Conservation (phyloP, 345 rosid species). For the Bruguiera parviflora region DNA sequence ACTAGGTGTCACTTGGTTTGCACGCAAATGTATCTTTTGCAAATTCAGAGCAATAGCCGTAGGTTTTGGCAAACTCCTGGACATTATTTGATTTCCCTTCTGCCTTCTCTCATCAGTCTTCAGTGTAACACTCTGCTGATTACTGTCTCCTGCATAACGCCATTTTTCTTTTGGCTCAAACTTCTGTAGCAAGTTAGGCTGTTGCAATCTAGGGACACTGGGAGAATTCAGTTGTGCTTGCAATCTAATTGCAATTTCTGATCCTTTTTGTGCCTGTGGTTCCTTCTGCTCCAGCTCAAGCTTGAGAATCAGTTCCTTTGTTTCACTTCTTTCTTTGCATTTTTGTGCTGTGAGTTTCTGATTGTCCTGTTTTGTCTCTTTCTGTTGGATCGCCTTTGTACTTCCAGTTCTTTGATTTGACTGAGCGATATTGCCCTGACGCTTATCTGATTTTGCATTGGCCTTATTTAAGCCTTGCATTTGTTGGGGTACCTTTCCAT, state of each 20-base stretch:
- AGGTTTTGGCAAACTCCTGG: constrained; percentile 25
- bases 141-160: constrained; percentile 23
- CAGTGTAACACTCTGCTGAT: constrained; percentile 31
- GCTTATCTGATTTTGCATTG: constrained; percentile 25
- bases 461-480: constrained; percentile 20
- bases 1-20: constrained; percentile 30
- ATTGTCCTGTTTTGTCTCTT: constrained; percentile 37
- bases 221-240: constrained; percentile 33
- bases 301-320: constrained; percentile 23
- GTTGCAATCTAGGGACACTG: constrained; percentile 21
- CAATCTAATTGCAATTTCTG: constrained; percentile 23
- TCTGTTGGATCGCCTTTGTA: constrained; percentile 33
- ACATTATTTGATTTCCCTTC: constrained; percentile 25
- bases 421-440: constrained; percentile 23
- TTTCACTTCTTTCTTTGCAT: constrained; percentile 24
- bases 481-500: constrained; percentile 26
- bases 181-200: constrained; percentile 19
- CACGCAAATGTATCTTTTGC: constrained; percentile 30
- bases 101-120: constrained; percentile 31
- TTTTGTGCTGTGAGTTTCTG: constrained; percentile 32
- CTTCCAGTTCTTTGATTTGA: constrained; percentile 17
- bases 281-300: constrained; percentile 32
- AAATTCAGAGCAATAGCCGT: constrained; percentile 20
- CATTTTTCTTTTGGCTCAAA: constrained; percentile 29
- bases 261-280: constrained; percentile 24